phyloP scores from a whole-genome alignment of 495 filamentous ascomycete species.

The Aspergillus avenaceus region DNA sequence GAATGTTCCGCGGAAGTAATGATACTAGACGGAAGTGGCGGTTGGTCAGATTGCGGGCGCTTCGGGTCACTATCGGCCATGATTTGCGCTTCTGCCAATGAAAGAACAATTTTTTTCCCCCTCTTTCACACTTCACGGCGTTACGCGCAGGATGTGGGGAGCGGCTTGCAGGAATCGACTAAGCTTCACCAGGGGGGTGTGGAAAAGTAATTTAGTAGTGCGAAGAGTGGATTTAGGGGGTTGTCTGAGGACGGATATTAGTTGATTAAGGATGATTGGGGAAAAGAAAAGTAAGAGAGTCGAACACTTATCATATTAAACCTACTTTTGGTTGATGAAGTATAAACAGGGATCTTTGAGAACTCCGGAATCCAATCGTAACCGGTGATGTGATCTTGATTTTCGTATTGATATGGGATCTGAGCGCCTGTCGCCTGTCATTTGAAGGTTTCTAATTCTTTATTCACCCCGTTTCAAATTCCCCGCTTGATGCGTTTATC shows the following conservation, averaged over 20 bases:
- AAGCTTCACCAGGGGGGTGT: neutral
- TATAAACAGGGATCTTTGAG: neutral
- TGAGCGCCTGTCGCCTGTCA: too few relatives aligned
- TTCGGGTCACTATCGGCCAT: constrained; percentile 12
- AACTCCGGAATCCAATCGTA: neutral
- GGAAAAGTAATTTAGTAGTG: neutral
- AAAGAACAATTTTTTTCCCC: neutral
- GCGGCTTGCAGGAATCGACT: neutral
- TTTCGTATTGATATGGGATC: neutral
- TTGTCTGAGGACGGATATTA: neutral
- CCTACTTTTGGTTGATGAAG: neutral
- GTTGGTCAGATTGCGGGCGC: constrained; percentile 15
- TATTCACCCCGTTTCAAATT: neutral
- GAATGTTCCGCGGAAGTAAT: constrained; percentile 3
- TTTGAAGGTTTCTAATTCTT: too few relatives aligned
- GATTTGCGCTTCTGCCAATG: constrained; percentile 10
- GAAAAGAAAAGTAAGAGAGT: neutral
- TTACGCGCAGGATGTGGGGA: neutral
- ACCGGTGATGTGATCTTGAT: neutral
- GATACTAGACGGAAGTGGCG: neutral
- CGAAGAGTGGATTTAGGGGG: constrained; percentile 1
- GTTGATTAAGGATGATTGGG: neutral
- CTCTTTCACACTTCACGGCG: neutral
- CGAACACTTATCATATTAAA: neutral
- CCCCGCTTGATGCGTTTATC: neutral